Evolutionary conservation across 1,139 yeast species (phyloP).

Genomic region (Suhomyces atakaporum): DNA sequence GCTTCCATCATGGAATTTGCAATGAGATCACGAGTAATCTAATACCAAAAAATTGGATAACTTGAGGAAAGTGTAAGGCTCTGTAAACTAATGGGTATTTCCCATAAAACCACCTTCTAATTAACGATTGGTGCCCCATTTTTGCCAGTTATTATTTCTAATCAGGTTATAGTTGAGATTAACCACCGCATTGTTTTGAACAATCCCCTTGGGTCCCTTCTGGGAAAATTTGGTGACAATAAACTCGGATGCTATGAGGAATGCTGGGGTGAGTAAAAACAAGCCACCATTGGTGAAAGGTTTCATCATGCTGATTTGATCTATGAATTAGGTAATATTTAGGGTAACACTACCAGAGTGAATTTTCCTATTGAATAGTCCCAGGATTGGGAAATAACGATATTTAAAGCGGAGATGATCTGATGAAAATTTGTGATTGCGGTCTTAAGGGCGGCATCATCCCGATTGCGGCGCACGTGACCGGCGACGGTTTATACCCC

Average conservation of each 20-base stretch:
- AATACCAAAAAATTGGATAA: too few species aligned
- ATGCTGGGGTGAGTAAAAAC: constrained; percentile 22
- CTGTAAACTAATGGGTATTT: neutral
- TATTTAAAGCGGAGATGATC: constrained; percentile 1
- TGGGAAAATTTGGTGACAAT: constrained; percentile 20
- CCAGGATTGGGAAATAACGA: neutral
- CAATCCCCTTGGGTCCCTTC: constrained; percentile 18
- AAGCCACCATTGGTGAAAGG: constrained; percentile 20
- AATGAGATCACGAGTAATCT: too few species aligned
- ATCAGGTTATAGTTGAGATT: constrained; percentile 5
- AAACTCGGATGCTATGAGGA: constrained; percentile 21
- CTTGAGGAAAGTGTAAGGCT: too few species aligned
- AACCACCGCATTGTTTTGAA: constrained; percentile 6
- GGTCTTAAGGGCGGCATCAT: neutral
- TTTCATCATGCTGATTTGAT: constrained; percentile 13
- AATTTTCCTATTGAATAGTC: neutral
- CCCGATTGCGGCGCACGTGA: constrained; percentile 1
- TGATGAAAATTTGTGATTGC: constrained; percentile 6
- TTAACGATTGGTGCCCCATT: constrained; percentile 1
- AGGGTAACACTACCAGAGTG: constrained; percentile 11
- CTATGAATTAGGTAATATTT: neutral
- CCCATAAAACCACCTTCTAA: neutral
- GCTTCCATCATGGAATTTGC: too few species aligned
- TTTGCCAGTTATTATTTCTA: constrained; percentile 4
- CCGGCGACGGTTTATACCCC: neutral